phyloP scores from a whole-genome alignment of 129 eudicot genomes.

The Flaveria bidentis region DNA sequence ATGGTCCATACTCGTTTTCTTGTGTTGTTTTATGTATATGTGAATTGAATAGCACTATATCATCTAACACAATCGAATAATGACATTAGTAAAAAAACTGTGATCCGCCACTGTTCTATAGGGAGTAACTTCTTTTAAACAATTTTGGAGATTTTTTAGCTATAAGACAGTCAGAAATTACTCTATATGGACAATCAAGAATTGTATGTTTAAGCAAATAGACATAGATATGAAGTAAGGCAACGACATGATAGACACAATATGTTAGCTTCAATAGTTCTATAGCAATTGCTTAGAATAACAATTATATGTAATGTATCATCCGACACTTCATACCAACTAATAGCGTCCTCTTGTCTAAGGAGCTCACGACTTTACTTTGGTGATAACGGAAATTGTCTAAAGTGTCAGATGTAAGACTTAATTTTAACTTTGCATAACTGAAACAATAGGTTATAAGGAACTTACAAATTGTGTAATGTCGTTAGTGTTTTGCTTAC shows the following conservation, averaged over 20 bases:
- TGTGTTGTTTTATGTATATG: not conserved
- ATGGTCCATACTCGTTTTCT: not conserved
- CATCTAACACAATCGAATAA: too few species aligned
- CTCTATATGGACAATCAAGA: constrained; percentile 5
- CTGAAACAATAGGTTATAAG: constrained; percentile 2
- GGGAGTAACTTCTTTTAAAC: not conserved
- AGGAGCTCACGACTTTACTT: not conserved
- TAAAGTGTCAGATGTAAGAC: not conserved
- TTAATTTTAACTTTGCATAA: constrained; percentile 7
- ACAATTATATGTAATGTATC: not conserved
- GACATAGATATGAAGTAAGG: not conserved
- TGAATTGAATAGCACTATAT: too few species aligned
- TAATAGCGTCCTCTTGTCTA: not conserved
- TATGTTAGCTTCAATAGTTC: not conserved
- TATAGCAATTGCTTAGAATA: too few species aligned
- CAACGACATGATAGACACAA: constrained; percentile 13
- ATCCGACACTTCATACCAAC: not conserved
- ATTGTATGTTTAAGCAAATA: not conserved
- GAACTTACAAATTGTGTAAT: constrained; percentile 87
- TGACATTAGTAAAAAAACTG: not conserved
- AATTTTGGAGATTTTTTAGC: not conserved
- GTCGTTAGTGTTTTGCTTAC: constrained; percentile 78
- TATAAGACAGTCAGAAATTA: not conserved
- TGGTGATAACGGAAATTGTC: not conserved
- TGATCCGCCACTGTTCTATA: not conserved